Percentiles rank a stretch among this genome's conserved stretches.
Evolutionary conservation across 1,139 yeast species (phyloP).

Genomic region (Torulaspora pretoriensis): DNA sequence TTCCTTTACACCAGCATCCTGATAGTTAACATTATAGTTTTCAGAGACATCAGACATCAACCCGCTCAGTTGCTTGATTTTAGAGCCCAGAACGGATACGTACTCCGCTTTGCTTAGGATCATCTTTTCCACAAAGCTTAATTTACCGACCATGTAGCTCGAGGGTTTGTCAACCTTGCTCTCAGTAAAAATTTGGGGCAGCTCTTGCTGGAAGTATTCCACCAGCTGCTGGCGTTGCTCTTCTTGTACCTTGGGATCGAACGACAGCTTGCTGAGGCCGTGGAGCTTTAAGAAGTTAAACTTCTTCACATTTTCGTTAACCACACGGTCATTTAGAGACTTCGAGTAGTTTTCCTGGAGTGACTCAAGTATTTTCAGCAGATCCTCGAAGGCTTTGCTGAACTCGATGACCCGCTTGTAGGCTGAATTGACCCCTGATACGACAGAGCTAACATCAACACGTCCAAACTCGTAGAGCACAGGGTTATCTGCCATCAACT

Average conservation of each 20-base stretch:
- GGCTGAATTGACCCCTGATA: conserved; percentile 15
- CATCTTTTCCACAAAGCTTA: conserved; percentile 27
- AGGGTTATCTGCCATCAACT: conserved; percentile 26
- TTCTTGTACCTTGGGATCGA: conserved; percentile 24
- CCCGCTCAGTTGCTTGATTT: conserved; percentile 17
- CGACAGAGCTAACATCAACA: conserved; percentile 21
- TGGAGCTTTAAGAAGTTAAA: conserved; percentile 18
- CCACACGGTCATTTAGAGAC: conserved; percentile 39
- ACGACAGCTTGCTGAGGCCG: conserved; percentile 17
- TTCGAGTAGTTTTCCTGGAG: conserved; percentile 33
- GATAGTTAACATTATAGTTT: conserved; percentile 82
- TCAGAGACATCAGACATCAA: conserved; percentile 35
- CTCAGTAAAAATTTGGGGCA: conserved; percentile 31
- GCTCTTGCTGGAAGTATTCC: conserved; percentile 27
- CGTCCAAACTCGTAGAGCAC: conserved; percentile 25
- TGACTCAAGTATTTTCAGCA: conserved; percentile 29
- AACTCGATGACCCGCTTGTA: conserved; percentile 25
- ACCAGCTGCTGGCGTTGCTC: conserved; percentile 29
- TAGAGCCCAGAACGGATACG: conserved; percentile 19
- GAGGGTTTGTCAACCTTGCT: conserved; percentile 26
- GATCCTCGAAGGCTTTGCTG: conserved; percentile 26
- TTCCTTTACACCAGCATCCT: conserved; percentile 79
- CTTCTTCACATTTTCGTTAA: conserved; percentile 29
- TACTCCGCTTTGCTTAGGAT: conserved; percentile 25
- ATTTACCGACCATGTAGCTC: conserved; percentile 29